phyloP scores from a whole-genome alignment of 805 yeast genomes.

The Sungouiozyma intestinalis region DNA sequence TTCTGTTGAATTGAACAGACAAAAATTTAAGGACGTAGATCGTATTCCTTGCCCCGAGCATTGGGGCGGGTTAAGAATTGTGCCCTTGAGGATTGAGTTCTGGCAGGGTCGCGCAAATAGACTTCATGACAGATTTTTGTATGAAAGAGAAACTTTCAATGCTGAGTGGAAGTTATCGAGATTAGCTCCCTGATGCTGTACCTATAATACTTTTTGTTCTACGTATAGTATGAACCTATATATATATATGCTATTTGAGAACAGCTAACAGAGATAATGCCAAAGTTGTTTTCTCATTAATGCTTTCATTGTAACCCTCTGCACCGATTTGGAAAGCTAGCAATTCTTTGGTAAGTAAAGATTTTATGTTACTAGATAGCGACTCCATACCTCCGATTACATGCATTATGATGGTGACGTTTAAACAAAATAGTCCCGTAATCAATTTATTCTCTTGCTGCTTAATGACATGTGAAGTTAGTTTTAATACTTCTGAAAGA shows the following conservation, averaged over 20 bases:
- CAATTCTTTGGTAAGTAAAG: constrained; percentile 2
- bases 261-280: constrained; percentile 2
- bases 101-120: constrained; percentile 94
- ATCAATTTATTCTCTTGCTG: constrained; percentile 4
- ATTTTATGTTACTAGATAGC: constrained; percentile 1
- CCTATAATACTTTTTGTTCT: too few species aligned
- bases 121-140: constrained; percentile 79
- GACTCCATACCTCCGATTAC: background rate
- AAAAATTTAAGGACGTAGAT: constrained; percentile 47
- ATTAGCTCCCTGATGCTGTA: constrained; percentile 48
- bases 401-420: constrained; percentile 8
- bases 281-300: constrained; percentile 6
- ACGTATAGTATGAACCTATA: background rate
- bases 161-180: constrained; percentile 54
- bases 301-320: constrained; percentile 8
- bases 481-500: background rate
- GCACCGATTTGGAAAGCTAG: constrained; percentile 6
- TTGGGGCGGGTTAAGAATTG: constrained; percentile 91
- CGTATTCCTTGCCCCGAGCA: constrained; percentile 76
- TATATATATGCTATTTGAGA: background rate
- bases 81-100: constrained; percentile 85
- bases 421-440: constrained; percentile 9
- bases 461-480: background rate
- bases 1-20: constrained; percentile 36
- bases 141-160: constrained; percentile 42